Conservation (phyloP, 2,329 filamentous ascomycete genomes). For the Lasiodiplodia gonubiensis region DNA sequence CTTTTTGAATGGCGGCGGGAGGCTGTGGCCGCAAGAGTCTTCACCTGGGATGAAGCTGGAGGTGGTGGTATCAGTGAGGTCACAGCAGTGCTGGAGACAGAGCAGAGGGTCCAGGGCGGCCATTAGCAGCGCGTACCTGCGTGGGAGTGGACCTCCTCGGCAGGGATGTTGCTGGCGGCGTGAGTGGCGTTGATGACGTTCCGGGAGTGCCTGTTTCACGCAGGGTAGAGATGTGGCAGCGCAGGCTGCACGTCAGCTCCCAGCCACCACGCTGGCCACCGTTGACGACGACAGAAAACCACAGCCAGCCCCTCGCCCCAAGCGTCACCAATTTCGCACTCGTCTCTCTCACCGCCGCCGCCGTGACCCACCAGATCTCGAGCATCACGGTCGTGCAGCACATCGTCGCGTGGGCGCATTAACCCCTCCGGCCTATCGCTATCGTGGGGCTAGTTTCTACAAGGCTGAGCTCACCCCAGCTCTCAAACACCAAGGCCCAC, state of each 20-base stretch:
- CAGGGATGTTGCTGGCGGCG: slow-evolving; percentile 6
- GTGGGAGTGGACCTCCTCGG: not conserved
- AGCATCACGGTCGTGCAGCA: slow-evolving; percentile 11
- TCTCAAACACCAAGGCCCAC: slow-evolving; percentile 15
- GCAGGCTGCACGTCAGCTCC: not conserved
- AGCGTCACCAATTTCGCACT: not conserved
- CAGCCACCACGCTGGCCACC: slow-evolving; percentile 16
- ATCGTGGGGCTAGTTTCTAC: too few species aligned
- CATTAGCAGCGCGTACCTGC: slow-evolving; percentile 4
- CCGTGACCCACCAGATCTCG: slow-evolving; percentile 23
- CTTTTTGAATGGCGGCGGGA: not conserved
- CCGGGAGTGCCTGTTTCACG: not conserved
- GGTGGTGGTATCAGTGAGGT: not conserved
- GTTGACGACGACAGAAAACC: not conserved
- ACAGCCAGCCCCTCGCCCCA: slow-evolving; percentile 1
- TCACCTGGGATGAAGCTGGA: not conserved
- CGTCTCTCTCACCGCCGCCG: slow-evolving; percentile 2
- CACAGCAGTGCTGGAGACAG: not conserved
- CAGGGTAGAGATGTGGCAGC: not conserved
- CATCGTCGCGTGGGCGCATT: slow-evolving; percentile 21
- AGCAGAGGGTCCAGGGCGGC: not conserved
- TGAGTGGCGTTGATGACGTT: slow-evolving; percentile 20
- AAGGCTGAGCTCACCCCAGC: slow-evolving; percentile 8
- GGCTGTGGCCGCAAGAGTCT: not conserved
- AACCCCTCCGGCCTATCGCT: slow-evolving; percentile 4